Evolutionary conservation across 306 rosid genomes (phyloP).

Genomic region (Arachis hypogaea): DNA sequence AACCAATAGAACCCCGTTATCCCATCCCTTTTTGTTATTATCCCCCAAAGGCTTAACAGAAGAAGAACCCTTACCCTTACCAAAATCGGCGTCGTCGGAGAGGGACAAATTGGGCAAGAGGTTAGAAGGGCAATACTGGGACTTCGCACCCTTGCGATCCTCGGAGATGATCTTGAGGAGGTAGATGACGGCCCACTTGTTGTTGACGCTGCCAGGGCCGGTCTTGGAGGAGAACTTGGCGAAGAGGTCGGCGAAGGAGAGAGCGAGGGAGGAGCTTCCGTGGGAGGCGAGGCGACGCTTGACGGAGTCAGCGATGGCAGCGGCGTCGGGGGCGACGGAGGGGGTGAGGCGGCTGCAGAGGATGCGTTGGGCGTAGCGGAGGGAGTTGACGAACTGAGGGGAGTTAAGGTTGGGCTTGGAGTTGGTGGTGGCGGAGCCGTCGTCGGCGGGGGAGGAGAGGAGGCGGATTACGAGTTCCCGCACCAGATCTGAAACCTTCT

Average conservation of each 20-base stretch:
- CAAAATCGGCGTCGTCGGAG: constrained; percentile 39
- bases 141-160: constrained; percentile 53
- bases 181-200: constrained; percentile 91
- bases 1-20: constrained; percentile 70
- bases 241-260: constrained; percentile 85
- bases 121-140: constrained; percentile 53
- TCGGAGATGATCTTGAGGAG: constrained; percentile 73
- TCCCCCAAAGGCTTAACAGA: constrained; percentile 34
- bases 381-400: constrained; percentile 56
- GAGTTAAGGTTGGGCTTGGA: constrained; percentile 50
- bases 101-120: constrained; percentile 65
- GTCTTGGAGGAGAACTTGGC: constrained; percentile 71
- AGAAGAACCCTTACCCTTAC: constrained; percentile 18
- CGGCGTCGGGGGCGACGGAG: constrained; percentile 82
- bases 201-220: constrained; percentile 71
- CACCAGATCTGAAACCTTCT: constrained; percentile 82
- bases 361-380: constrained; percentile 84
- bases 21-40: constrained; percentile 49
- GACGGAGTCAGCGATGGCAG: constrained; percentile 87
- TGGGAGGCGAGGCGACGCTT: constrained; percentile 89
- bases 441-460: constrained; percentile 48
- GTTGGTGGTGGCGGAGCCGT: constrained; percentile 31
- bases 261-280: constrained; percentile 90
- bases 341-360: constrained; percentile 79
- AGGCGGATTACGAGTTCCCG: constrained; percentile 76